These are phyloP conservation scores for Pisolithus marmoratus DNA, from an alignment of 768 basidiomycete genomes.

Conservation along the genomic window DNA sequence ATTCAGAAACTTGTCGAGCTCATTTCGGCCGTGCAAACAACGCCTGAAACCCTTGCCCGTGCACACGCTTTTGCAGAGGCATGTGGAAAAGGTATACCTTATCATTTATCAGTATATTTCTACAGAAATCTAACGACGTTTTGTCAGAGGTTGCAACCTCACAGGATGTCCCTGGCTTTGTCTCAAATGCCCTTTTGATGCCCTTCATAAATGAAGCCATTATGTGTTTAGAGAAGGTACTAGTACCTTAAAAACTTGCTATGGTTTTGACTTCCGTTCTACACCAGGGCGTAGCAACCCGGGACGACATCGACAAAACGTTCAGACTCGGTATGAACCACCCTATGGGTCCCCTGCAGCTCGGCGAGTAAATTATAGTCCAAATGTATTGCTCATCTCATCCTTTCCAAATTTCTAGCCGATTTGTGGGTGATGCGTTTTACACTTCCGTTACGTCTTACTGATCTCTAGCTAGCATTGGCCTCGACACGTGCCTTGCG, in stretches of 20 bases:
- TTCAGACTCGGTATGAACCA: constrained; percentile 91
- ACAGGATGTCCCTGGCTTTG: constrained; percentile 90
- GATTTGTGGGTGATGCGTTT: constrained; percentile 25
- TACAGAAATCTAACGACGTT: background rate
- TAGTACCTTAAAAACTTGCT: background rate
- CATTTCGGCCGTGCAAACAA: constrained; percentile 90
- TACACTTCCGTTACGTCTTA: background rate
- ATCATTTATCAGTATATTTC: background rate
- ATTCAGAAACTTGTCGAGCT: constrained; percentile 88
- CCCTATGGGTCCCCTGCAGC: constrained; percentile 90
- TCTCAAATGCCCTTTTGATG: constrained; percentile 94
- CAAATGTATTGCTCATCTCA: background rate
- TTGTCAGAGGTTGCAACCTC: constrained; percentile 81
- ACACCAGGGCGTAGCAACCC: constrained; percentile 78
- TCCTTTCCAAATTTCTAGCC: constrained; percentile 12
- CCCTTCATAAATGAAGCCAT: constrained; percentile 98
- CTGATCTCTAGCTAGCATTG: constrained; percentile 57
- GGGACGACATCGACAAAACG: constrained; percentile 94
- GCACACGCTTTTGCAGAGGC: constrained; percentile 79
- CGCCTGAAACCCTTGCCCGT: constrained; percentile 64
- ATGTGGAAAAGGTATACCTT: constrained; percentile 75
- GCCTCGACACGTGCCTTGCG: constrained; percentile 93
- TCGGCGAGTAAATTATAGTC: constrained; percentile 41
- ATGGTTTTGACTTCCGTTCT: background rate
- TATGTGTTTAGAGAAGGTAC: constrained; percentile 85